Percentiles rank a stretch among this genome's conserved stretches.
These are phyloP conservation scores for Boletales sp. DNA, from an alignment of 768 basidiomycete species.

Conservation along the genomic window DNA sequence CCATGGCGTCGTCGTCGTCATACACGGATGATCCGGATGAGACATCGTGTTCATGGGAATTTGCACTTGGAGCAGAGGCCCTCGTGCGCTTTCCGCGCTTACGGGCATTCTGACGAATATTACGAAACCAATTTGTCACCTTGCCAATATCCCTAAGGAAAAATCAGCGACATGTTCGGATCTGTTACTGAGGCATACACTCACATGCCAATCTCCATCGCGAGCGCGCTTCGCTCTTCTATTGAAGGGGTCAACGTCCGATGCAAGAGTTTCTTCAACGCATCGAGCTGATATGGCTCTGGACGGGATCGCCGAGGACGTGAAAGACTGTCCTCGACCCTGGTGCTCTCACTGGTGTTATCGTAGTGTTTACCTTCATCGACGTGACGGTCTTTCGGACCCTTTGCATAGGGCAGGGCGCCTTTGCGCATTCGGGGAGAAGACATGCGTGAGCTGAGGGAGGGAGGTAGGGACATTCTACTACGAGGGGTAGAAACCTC, in stretches of 20 bases:
- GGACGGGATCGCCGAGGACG: slow-evolving; percentile 74
- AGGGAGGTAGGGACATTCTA: slow-evolving; percentile 31
- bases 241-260: slow-evolving; percentile 74
- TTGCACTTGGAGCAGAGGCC: slow-evolving; percentile 33
- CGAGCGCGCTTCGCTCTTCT: slow-evolving; percentile 72
- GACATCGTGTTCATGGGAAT: slow-evolving; percentile 45
- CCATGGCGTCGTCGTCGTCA: slow-evolving; percentile 45
- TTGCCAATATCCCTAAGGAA: slow-evolving; percentile 67
- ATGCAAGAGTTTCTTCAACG: slow-evolving; percentile 63
- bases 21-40: slow-evolving; percentile 51
- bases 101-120: slow-evolving; percentile 76
- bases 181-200: slow-evolving; percentile 19
- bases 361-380: slow-evolving; percentile 25
- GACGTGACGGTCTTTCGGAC: slow-evolving; percentile 21
- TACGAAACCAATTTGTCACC: slow-evolving; percentile 88
- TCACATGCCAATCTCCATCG: slow-evolving; percentile 75
- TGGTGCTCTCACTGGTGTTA: slow-evolving; percentile 17
- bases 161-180: slow-evolving; percentile 10
- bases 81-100: slow-evolving; percentile 59
- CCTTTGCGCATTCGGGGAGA: slow-evolving; percentile 30
- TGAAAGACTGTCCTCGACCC: slow-evolving; percentile 33
- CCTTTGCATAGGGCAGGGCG: slow-evolving; percentile 26
- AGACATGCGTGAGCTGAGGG: slow-evolving; percentile 23
- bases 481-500: slow-evolving; percentile 22
- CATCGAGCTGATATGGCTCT: slow-evolving; percentile 73